Percentiles rank a stretch among this genome's conserved stretches.
phyloP scores from a whole-genome alignment of 345 rosid species.

The Bruguiera gymnorhiza region DNA sequence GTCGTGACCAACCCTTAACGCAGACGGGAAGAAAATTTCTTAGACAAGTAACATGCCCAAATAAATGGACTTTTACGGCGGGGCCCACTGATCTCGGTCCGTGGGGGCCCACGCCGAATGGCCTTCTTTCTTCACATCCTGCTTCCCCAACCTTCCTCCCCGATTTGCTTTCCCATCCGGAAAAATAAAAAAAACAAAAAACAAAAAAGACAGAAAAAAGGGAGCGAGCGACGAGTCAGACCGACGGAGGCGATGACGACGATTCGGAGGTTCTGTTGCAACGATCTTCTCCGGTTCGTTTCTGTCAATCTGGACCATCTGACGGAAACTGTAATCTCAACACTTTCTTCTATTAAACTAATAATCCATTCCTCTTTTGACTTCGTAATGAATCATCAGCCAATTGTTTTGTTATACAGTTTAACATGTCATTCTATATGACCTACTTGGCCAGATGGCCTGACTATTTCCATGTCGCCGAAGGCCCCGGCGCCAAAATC shows the following conservation, averaged over 20 bases:
- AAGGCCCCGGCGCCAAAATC: slow-evolving; percentile 65
- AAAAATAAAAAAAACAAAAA: background rate
- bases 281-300: slow-evolving; percentile 83
- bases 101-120: too few relatives aligned
- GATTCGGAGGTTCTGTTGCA: slow-evolving; percentile 84
- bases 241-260: slow-evolving; percentile 56
- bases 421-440: slow-evolving; percentile 97
- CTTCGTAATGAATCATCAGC: background rate
- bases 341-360: background rate
- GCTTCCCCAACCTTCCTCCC: too few relatives aligned
- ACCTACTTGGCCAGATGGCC: slow-evolving; percentile 97
- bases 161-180: too few relatives aligned
- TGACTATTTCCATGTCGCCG: slow-evolving; percentile 91
- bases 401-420: slow-evolving; percentile 37
- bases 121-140: too few relatives aligned
- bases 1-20: too few relatives aligned
- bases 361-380: background rate
- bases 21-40: too few relatives aligned
- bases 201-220: background rate
- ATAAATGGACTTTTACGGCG: too few relatives aligned
- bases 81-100: too few relatives aligned
- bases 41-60: too few relatives aligned
- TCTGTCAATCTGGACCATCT: slow-evolving; percentile 89
- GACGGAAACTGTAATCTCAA: slow-evolving; percentile 68
- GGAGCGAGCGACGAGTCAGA: background rate